Base-by-base conservation (phyloP, 225 moss, liverwort and hornwort species). In the Marchantia paleacea region DNA sequence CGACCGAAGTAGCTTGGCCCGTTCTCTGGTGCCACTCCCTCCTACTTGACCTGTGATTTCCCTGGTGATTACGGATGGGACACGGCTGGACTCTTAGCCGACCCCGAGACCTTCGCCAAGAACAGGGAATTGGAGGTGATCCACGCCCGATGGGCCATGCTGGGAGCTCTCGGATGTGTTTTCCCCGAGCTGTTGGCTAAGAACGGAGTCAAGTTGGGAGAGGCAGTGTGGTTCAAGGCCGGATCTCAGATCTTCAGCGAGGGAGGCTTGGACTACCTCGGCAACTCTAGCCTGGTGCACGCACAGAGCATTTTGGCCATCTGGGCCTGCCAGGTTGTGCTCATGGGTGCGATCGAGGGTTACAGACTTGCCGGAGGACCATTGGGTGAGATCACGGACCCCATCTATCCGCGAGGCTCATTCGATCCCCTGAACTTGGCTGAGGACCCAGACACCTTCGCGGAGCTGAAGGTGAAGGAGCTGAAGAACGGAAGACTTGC, bases 151-250 rank as follows among this genome's bases (percentile, higher is more conserved):
- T 90, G 90, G 90, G 90, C 90, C 16, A 86, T 90, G 77, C 63
- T 90, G 72, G 90, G 90, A 68, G 81, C 90, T n/a, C 62, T 88
- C 10, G 89, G 72, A 54, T 73, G 72, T 22, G 78, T 88, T 0
- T 81, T 80, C 71, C 63, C 63, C 13, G 80, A 90, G 81, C 63
- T 90, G 6, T 65, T 90, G 52, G 87, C 90, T 81, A 87, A 81
- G 85, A 90, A 69, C 28, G 87, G 87, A 15, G 80, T 85, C 24
- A 85, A 78, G 72, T 83, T 89, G 29, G 79, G 82, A 22, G 91
- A 91, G 80, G 80, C 89, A 3, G 87, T 91, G 11, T 89, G 89
- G 91, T 91, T 89, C 77, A 91, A 91, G 86, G 89, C 89, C 12
- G 89, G 91, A 52, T 77, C 91, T 0, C 85, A 82, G 49, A 91